These are phyloP conservation scores for Yarrowia sp. DNA, from an alignment of 805 yeast species.

Conservation along the genomic window DNA sequence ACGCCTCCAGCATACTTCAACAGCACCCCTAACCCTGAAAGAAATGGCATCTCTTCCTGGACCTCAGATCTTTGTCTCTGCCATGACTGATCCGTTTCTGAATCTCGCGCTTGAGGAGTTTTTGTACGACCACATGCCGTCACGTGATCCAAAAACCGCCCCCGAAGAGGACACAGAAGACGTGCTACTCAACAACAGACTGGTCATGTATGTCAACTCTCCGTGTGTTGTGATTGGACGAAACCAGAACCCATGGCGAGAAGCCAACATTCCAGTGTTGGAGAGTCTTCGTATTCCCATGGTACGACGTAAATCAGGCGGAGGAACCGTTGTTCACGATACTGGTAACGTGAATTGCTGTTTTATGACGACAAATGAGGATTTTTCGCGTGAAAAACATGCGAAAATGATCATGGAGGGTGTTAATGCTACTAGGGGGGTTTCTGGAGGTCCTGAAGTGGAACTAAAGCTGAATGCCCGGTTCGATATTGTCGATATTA, in stretches of 20 bases:
- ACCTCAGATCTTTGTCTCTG: slow-evolving; percentile 60
- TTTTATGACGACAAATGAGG: slow-evolving; percentile 64
- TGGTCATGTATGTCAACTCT: slow-evolving; percentile 70
- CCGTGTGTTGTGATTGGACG: slow-evolving; percentile 94
- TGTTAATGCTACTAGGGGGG: slow-evolving; percentile 33
- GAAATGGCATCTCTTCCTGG: background rate
- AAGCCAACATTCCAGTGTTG: slow-evolving; percentile 61
- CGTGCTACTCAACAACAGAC: slow-evolving; percentile 44
- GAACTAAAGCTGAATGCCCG: slow-evolving; percentile 59
- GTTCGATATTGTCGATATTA: slow-evolving; percentile 63
- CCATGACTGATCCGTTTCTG: slow-evolving; percentile 60
- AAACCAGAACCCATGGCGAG: slow-evolving; percentile 94
- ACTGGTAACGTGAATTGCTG: slow-evolving; percentile 84
- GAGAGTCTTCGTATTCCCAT: slow-evolving; percentile 56
- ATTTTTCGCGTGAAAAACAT: slow-evolving; percentile 58
- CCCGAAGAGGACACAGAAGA: background rate
- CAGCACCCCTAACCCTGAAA: background rate
- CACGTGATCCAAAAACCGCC: slow-evolving; percentile 25
- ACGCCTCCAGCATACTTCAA: background rate
- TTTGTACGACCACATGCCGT: slow-evolving; percentile 64
- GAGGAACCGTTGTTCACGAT: slow-evolving; percentile 97
- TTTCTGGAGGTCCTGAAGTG: slow-evolving; percentile 29
- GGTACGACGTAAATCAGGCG: slow-evolving; percentile 82
- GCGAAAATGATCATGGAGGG: slow-evolving; percentile 48
- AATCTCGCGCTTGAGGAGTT: slow-evolving; percentile 83